Conservation (phyloP, 2,329 filamentous ascomycete species). For the Scedosporium boydii region DNA sequence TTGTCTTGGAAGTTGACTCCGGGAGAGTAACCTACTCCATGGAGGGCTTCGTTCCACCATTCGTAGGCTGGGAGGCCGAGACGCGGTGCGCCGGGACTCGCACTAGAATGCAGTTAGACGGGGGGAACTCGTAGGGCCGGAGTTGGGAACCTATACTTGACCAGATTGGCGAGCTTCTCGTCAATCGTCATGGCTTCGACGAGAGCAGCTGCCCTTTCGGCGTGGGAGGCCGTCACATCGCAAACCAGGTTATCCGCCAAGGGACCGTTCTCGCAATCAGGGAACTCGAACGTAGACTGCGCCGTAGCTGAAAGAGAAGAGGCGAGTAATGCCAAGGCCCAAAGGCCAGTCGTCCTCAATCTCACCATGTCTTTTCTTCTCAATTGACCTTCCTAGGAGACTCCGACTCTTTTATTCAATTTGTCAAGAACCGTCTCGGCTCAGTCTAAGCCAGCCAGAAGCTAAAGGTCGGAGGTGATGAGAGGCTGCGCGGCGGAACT, state of each 20-base stretch:
- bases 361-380: neutral
- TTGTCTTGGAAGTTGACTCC: conserved; percentile 36
- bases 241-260: conserved; percentile 23
- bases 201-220: conserved; percentile 19
- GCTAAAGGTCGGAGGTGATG: too few relatives aligned
- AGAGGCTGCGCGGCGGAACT: too few relatives aligned
- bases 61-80: conserved; percentile 49
- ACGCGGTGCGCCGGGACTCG: conserved; percentile 37
- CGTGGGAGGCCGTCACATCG: conserved; percentile 16
- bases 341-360: neutral
- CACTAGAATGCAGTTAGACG: conserved; percentile 32
- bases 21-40: conserved; percentile 46
- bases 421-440: too few relatives aligned
- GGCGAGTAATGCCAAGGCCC: neutral
- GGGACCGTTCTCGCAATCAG: conserved; percentile 22
- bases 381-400: neutral
- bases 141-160: conserved; percentile 31
- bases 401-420: neutral
- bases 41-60: conserved; percentile 54
- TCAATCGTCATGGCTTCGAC: conserved; percentile 21
- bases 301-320: neutral
- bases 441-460: too few relatives aligned
- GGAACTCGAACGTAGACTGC: conserved; percentile 13
- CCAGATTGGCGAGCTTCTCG: conserved; percentile 23
- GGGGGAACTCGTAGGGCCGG: conserved; percentile 44